Percentiles rank a stretch among this genome's conserved stretches.
These are phyloP conservation scores for Ascoidea rubescens DNA, from an alignment of 805 yeast genomes.

Conservation along the genomic window DNA sequence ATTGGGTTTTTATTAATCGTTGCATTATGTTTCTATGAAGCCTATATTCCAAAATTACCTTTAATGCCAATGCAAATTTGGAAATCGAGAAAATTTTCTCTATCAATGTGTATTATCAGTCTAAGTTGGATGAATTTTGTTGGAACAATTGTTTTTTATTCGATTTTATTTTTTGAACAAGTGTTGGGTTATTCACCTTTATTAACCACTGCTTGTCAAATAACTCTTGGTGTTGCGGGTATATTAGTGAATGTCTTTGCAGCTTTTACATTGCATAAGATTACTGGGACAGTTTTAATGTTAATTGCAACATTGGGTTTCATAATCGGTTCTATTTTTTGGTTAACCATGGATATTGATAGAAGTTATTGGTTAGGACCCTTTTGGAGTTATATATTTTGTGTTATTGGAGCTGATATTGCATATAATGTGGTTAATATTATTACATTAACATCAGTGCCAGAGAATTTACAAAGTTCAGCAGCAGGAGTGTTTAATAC, in stretches of 20 bases:
- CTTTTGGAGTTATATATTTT: conserved; percentile 25
- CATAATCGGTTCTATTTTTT: conserved; percentile 22
- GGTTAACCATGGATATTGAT: conserved; percentile 25
- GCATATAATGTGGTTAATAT: conserved; percentile 31
- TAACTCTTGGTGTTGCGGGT: conserved; percentile 31
- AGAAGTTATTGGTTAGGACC: conserved; percentile 30
- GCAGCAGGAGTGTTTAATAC: conserved; percentile 38
- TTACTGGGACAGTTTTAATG: conserved; percentile 26
- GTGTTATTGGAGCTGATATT: conserved; percentile 34
- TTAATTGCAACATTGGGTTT: conserved; percentile 22
- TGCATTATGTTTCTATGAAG: conserved; percentile 23
- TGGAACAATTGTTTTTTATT: conserved; percentile 26
- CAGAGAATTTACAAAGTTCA: conserved; percentile 23
- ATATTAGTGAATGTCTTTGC: conserved; percentile 29
- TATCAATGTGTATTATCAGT: conserved; percentile 23
- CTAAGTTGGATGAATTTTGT: conserved; percentile 29
- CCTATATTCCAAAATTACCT: conserved; percentile 25
- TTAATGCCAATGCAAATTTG: conserved; percentile 33
- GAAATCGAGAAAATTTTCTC: conserved; percentile 23
- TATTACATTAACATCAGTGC: conserved; percentile 27
- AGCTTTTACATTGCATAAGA: conserved; percentile 28
- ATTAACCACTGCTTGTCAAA: conserved; percentile 27
- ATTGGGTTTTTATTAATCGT: conserved; percentile 23
- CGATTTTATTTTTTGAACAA: conserved; percentile 28
- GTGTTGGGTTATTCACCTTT: conserved; percentile 24